Evolutionary conservation across 331 rosid genomes (phyloP), one percentile per base, ranked within the genome.

Genomic region (Cucumis variabilis): DNA sequence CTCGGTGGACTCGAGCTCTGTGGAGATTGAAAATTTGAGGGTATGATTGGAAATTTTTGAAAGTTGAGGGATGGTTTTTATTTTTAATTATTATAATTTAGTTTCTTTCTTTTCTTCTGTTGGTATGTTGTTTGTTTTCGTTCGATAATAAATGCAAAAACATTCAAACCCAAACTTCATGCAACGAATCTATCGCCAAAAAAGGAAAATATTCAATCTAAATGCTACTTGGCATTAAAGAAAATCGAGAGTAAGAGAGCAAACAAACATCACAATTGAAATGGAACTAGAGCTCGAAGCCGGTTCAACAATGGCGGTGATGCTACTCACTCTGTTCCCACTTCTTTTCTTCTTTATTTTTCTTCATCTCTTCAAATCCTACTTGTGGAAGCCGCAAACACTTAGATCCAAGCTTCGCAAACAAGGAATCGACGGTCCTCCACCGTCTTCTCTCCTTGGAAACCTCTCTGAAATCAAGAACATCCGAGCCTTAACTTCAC

Each of bases 401-500:
- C 82, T 91, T 0, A 88, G 96, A 89, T 89, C 92, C 63, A 93
- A 91, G 92, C 94, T 96, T 85, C 87, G 75, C 5, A 92, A 70
- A 67, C 96, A 95, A 72, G 95, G 98, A 55, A 94, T 96, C 70
- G 44, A 80, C 80, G 99, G 98, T 0, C 98, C 98, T 85, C 91
- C 96, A 48, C 93, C 94, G n/a, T 92, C 93, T 58, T 73, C 92
- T 11, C 89, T 90, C 74, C 73, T 89, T 8, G 98, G 98, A 23
- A 96, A 93, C 87, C 89, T 94, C 58, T 89, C 92, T 13, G 90
- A 96, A 78, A 94, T 92, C 25, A 92, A 91, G 87, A 88, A 60
- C 23, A 75, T 94, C 16, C 76, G 90, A 89, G 24, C 53, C 21
- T 87, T 84, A 6, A 69, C 89, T 33, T 30, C 48, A 28, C 58